Conservation (phyloP, 129 eudicot genomes). For the Centella asiatica region DNA sequence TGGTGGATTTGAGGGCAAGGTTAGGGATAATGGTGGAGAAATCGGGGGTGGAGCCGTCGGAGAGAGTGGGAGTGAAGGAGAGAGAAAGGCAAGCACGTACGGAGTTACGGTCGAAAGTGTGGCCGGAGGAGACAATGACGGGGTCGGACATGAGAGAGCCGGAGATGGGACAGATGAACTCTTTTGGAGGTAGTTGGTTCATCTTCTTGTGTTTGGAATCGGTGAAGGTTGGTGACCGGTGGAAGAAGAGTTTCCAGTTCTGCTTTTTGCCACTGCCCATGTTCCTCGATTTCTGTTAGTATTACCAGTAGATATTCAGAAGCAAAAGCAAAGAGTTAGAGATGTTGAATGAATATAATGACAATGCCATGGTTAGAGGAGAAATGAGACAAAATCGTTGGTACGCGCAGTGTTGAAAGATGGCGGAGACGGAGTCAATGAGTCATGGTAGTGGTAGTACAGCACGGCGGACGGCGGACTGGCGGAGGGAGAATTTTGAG, state of each 20-base stretch:
- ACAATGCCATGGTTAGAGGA: not conserved
- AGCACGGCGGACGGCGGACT: too few relatives aligned
- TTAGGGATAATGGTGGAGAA: slow-evolving; percentile 69
- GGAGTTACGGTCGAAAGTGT: slow-evolving; percentile 71
- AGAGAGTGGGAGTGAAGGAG: slow-evolving; percentile 25
- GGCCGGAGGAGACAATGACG: slow-evolving; percentile 75
- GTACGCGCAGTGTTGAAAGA: too few relatives aligned
- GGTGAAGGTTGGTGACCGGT: slow-evolving; percentile 25
- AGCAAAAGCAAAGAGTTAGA: too few relatives aligned
- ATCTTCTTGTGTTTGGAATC: slow-evolving; percentile 4
- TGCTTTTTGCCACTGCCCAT: slow-evolving; percentile 57
- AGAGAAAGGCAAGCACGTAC: slow-evolving; percentile 49
- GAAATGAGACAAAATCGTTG: too few relatives aligned
- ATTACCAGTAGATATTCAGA: too few relatives aligned
- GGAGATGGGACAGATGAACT: slow-evolving; percentile 65
- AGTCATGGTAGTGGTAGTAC: too few relatives aligned
- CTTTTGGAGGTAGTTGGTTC: slow-evolving; percentile 26
- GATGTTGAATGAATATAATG: too few relatives aligned
- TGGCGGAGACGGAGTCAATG: too few relatives aligned
- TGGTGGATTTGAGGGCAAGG: slow-evolving; percentile 73
- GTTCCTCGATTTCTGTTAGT: too few relatives aligned
- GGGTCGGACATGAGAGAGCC: slow-evolving; percentile 71
- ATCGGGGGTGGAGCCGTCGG: slow-evolving; percentile 40
- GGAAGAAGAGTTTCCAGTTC: slow-evolving; percentile 53
- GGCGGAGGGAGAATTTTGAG: too few relatives aligned